Conservation (phyloP, 805 yeast genomes). For the Ogataea paraovalis region DNA sequence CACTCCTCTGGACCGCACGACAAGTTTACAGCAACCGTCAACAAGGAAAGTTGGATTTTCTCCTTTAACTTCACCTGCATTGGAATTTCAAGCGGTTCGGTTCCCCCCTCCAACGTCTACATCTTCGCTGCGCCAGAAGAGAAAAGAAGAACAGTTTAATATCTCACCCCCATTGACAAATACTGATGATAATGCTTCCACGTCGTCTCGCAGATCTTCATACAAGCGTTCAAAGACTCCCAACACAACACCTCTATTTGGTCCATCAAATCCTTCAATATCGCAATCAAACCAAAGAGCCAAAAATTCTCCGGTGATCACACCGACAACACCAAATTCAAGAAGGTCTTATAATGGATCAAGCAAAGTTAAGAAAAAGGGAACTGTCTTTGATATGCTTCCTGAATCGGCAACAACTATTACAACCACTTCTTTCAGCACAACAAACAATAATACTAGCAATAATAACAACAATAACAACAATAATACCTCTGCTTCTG, state of each 20-base stretch:
- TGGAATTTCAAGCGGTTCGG: conserved; percentile 41
- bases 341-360: background rate
- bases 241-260: conserved; percentile 36
- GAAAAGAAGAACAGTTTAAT: conserved; percentile 24
- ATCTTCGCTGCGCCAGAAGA: conserved; percentile 24
- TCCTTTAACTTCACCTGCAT: conserved; percentile 68
- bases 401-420: conserved; percentile 28
- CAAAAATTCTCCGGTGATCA: conserved; percentile 7
- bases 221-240: conserved; percentile 37
- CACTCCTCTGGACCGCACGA: conserved; percentile 50
- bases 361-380: conserved; percentile 8
- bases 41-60: conserved; percentile 28
- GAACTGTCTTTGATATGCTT: conserved; percentile 23
- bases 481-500: too few relatives aligned
- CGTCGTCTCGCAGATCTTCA: conserved; percentile 15
- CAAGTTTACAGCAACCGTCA: conserved; percentile 8
- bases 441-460: conserved; percentile 18
- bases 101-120: conserved; percentile 5
- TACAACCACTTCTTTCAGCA: background rate
- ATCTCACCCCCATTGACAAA: conserved; percentile 23
- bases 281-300: conserved; percentile 1
- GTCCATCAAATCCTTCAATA: conserved; percentile 25
- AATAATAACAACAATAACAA: too few relatives aligned
- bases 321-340: conserved; percentile 1
- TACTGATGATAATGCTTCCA: conserved; percentile 16